A percentile compares a stretch with the other conserved stretches of the same genome.
These are phyloP conservation scores for Umbelopsis sp. DNA, from an alignment of 192 early-diverging fungal species.

Conservation along the genomic window DNA sequence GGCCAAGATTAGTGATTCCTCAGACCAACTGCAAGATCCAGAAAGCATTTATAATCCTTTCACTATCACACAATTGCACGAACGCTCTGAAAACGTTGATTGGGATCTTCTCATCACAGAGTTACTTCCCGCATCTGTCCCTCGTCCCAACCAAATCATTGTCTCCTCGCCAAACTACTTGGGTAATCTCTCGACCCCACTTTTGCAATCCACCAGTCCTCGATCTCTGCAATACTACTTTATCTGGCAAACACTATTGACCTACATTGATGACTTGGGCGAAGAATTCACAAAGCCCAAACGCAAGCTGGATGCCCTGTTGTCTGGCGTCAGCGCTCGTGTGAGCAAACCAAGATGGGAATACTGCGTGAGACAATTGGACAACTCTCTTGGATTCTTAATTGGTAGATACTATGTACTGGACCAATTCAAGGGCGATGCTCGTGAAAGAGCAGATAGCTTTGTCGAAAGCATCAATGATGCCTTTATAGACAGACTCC, in stretches of 20 bases:
- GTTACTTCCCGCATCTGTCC: slow-evolving; percentile 22
- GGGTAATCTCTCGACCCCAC: slow-evolving; percentile 23
- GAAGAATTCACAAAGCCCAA: slow-evolving; percentile 46
- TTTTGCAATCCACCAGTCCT: slow-evolving; percentile 40
- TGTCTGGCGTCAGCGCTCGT: slow-evolving; percentile 50
- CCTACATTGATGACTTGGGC: slow-evolving; percentile 37
- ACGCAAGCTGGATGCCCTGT: slow-evolving; percentile 28
- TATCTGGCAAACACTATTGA: slow-evolving; percentile 47
- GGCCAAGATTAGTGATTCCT: slow-evolving; percentile 50
- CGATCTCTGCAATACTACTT: slow-evolving; percentile 52
- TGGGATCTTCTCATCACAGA: slow-evolving; percentile 42
- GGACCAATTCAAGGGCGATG: slow-evolving; percentile 45
- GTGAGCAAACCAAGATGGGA: slow-evolving; percentile 53
- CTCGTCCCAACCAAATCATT: slow-evolving; percentile 31
- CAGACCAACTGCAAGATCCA: slow-evolving; percentile 51
- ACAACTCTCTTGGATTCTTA: slow-evolving; percentile 37
- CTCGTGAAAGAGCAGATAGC: slow-evolving; percentile 49
- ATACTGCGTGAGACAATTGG: slow-evolving; percentile 37
- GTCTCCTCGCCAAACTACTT: slow-evolving; percentile 36
- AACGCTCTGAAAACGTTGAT: slow-evolving; percentile 31
- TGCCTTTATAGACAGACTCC: slow-evolving; percentile 40
- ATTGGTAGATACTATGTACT: slow-evolving; percentile 50
- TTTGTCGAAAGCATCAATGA: slow-evolving; percentile 46
- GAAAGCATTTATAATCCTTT: slow-evolving; percentile 53
- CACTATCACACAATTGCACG: slow-evolving; percentile 33